Conservation (phyloP, 1,139 yeast genomes). For the Scheffersomyces illinoinensis region DNA sequence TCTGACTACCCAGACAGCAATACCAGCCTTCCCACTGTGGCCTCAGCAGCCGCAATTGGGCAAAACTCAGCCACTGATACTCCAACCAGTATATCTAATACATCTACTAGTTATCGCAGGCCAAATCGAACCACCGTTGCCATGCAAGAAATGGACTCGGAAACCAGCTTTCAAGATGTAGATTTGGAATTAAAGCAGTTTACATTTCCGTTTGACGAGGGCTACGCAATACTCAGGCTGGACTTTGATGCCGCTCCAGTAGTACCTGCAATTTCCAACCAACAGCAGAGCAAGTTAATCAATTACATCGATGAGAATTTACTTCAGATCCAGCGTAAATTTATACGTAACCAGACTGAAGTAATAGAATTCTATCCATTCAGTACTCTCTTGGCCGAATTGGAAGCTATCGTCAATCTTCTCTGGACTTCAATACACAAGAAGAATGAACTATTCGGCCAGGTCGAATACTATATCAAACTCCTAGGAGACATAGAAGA, state of each 20-base stretch:
- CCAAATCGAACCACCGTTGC: neutral
- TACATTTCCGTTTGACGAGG: slow-evolving; percentile 32
- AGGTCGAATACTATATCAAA: slow-evolving; percentile 58
- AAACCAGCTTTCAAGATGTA: slow-evolving; percentile 12
- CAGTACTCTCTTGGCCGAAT: slow-evolving; percentile 15
- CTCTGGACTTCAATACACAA: slow-evolving; percentile 20
- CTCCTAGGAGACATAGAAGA: slow-evolving; percentile 70
- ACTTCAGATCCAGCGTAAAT: slow-evolving; percentile 59
- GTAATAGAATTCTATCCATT: slow-evolving; percentile 17
- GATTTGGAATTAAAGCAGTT: slow-evolving; percentile 15
- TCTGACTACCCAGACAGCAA: neutral
- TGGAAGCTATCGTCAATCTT: slow-evolving; percentile 13
- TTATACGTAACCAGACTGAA: slow-evolving; percentile 59
- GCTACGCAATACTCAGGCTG: slow-evolving; percentile 15
- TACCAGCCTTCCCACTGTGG: neutral
- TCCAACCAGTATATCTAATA: neutral
- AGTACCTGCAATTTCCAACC: slow-evolving; percentile 3
- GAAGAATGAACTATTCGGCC: slow-evolving; percentile 46
- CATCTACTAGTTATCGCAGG: neutral
- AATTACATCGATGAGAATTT: slow-evolving; percentile 62
- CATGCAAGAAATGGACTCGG: slow-evolving; percentile 3
- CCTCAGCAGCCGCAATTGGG: neutral
- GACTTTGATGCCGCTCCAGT: slow-evolving; percentile 9
- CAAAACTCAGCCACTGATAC: neutral
- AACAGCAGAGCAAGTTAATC: slow-evolving; percentile 58